Conservation (phyloP, 2,329 filamentous ascomycete species). For the Penicillium sclerotigenum region DNA sequence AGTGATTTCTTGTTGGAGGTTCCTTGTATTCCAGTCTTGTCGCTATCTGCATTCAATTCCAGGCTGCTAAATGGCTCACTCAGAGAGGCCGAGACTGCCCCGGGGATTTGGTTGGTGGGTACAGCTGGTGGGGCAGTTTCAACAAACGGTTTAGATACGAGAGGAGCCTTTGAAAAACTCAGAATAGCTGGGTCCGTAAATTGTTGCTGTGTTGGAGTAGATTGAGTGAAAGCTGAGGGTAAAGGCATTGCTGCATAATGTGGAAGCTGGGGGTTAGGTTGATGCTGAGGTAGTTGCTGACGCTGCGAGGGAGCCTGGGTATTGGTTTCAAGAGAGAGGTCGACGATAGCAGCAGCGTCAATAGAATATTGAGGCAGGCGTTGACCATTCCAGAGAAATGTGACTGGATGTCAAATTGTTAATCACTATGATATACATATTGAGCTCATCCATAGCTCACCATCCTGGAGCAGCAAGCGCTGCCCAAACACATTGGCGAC, state of each 20-base stretch:
- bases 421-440: constrained; percentile 15
- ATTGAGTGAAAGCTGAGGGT: constrained; percentile 9
- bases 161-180: constrained; percentile 54
- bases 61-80: constrained; percentile 47
- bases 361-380: constrained; percentile 54
- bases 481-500: constrained; percentile 68
- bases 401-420: constrained; percentile 36
- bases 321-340: constrained; percentile 44
- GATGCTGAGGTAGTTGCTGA: constrained; percentile 14
- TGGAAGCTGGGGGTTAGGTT: background rate
- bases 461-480: constrained; percentile 68
- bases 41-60: constrained; percentile 32
- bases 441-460: constrained; percentile 45
- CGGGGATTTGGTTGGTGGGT: constrained; percentile 8
- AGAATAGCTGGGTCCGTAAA: constrained; percentile 84
- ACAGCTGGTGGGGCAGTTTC: background rate
- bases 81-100: constrained; percentile 38
- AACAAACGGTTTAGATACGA: constrained; percentile 5
- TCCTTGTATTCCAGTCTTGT: constrained; percentile 11
- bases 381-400: constrained; percentile 51
- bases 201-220: constrained; percentile 37
- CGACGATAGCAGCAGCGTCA: constrained; percentile 57
- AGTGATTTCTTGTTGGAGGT: constrained; percentile 15
- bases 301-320: constrained; percentile 16
- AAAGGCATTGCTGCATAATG: constrained; percentile 10